A percentile compares a stretch with the other conserved stretches of the same genome.
phyloP scores from a whole-genome alignment of 1,284 basidiomycete genomes.

The Tilletia setariae region DNA sequence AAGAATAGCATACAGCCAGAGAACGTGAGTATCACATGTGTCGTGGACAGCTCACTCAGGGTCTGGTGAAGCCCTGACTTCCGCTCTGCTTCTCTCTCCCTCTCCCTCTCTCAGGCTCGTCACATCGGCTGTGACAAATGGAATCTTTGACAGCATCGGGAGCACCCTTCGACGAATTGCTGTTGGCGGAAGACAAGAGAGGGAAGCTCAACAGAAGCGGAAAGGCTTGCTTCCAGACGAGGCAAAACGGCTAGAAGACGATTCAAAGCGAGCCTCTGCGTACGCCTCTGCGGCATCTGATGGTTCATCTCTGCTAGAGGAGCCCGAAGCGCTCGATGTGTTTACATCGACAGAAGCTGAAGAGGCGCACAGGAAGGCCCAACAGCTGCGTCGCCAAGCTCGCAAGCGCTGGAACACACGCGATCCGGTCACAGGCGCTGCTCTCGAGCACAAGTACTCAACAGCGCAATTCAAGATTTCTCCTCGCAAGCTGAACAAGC shows the following conservation, averaged over 20 bases:
- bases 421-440: constrained; percentile 29
- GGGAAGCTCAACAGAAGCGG: constrained; percentile 23
- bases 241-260: constrained; percentile 27
- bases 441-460: constrained; percentile 75
- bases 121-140: background rate
- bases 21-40: too few species aligned
- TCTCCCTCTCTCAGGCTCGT: background rate
- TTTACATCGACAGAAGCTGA: constrained; percentile 28
- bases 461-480: constrained; percentile 90
- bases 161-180: constrained; percentile 8
- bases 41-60: too few species aligned
- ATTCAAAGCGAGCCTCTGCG: constrained; percentile 35
- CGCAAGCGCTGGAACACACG: constrained; percentile 41
- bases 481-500: constrained; percentile 82
- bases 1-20: too few species aligned
- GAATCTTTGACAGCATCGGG: constrained; percentile 9
- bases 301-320: constrained; percentile 43
- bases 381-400: constrained; percentile 31
- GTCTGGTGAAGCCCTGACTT: too few species aligned
- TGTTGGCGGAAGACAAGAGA: constrained; percentile 8
- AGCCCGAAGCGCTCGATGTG: constrained; percentile 32
- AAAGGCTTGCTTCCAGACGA: constrained; percentile 45
- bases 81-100: too few species aligned
- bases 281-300: constrained; percentile 40
- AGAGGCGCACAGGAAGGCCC: constrained; percentile 28